Evolutionary conservation across 768 basidiomycete genomes (phyloP).

Genomic region (Cystofilobasidium macerans): DNA sequence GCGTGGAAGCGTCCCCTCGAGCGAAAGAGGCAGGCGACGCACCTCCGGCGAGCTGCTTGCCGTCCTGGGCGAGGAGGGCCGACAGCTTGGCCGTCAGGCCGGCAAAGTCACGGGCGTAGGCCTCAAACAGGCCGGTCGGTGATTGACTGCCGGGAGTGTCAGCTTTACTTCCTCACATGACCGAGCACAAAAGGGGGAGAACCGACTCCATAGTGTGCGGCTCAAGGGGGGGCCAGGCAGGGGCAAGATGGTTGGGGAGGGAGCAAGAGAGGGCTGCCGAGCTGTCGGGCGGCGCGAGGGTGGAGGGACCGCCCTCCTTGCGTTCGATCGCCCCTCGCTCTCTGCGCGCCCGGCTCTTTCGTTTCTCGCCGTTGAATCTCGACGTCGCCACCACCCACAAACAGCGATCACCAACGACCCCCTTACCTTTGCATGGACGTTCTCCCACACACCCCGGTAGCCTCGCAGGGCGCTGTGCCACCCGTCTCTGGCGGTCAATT

Average conservation of each 20-base stretch:
- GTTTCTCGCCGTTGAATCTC: no score
- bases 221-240: no score
- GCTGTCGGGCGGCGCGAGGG: no score
- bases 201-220: constrained; percentile 6
- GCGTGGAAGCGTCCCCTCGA: background rate
- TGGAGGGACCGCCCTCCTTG: no score
- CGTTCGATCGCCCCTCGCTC: no score
- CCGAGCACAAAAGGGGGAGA: background rate
- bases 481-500: no score
- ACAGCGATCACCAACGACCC: background rate
- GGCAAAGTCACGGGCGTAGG: constrained; percentile 81
- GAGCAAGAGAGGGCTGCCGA: no score
- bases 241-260: background rate
- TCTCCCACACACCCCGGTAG: background rate
- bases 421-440: background rate
- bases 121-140: constrained; percentile 37
- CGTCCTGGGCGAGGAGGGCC: constrained; percentile 63
- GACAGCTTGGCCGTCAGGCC: constrained; percentile 65
- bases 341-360: no score
- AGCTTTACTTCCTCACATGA: background rate
- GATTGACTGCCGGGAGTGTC: constrained; percentile 10
- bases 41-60: constrained; percentile 60
- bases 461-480: no score
- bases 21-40: constrained; percentile 30
- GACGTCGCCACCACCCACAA: no score